Conservation (phyloP, 164 flowering plant species). For the Litsea cubeba region DNA sequence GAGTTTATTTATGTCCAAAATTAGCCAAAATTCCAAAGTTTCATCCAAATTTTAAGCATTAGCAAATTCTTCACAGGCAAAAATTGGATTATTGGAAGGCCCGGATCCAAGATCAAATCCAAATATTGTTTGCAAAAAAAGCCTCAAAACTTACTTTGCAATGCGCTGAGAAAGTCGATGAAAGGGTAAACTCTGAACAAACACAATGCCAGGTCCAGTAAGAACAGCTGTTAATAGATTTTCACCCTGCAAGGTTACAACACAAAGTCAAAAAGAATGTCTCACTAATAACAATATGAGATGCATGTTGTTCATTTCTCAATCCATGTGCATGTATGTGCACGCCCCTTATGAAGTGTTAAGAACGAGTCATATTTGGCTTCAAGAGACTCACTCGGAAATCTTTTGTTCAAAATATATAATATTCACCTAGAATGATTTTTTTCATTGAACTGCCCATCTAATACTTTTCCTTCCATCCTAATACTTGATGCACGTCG, state of each 20-base stretch:
- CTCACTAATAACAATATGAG: no score
- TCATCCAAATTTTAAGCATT: not conserved
- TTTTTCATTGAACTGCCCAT: no score
- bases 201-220: constrained; percentile 90
- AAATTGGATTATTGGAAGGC: not conserved
- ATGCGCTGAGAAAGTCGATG: constrained; percentile 74
- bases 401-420: no score
- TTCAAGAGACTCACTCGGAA: no score
- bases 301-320: no score
- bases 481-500: no score
- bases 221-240: constrained; percentile 59
- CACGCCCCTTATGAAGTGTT: no score
- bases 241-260: constrained; percentile 50
- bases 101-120: not conserved
- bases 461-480: no score
- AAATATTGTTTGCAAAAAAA: not conserved
- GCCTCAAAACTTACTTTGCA: constrained; percentile 44
- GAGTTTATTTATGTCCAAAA: not conserved
- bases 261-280: not conserved
- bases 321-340: no score
- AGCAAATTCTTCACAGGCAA: not conserved
- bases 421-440: no score
- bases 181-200: constrained; percentile 87
- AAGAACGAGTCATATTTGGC: no score
- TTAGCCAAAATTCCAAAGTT: not conserved